Evolutionary conservation across 1,139 yeast genomes (phyloP).

Genomic region (Magnusiomyces paraingens): DNA sequence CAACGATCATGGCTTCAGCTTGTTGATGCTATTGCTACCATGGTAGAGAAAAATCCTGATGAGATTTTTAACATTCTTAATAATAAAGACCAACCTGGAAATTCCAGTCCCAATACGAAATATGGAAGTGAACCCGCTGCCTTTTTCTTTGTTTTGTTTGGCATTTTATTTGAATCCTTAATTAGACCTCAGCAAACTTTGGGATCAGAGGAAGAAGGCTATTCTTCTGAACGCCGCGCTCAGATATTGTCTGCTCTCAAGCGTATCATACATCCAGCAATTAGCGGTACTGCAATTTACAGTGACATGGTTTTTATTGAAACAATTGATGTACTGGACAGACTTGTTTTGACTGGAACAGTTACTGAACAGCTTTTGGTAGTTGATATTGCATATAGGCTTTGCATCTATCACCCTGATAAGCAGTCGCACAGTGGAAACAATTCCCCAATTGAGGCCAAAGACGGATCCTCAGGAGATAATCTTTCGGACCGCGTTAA

Average conservation of each 20-base stretch:
- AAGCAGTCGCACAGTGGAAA: constrained; percentile 16
- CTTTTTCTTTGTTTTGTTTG: constrained; percentile 74
- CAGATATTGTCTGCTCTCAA: constrained; percentile 50
- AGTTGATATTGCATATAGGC: constrained; percentile 49
- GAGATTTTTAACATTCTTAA: constrained; percentile 41
- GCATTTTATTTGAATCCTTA: constrained; percentile 75
- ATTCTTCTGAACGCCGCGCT: constrained; percentile 27
- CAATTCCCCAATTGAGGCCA: constrained; percentile 23
- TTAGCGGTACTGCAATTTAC: constrained; percentile 56
- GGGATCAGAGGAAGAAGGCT: constrained; percentile 15
- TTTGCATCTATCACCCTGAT: constrained; percentile 37
- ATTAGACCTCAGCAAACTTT: constrained; percentile 36
- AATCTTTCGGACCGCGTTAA: constrained; percentile 56
- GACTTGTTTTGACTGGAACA: constrained; percentile 59
- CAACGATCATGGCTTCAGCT: constrained; percentile 72
- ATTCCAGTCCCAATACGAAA: constrained; percentile 24
- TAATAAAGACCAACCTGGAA: constrained; percentile 20
- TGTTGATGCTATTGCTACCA: constrained; percentile 66
- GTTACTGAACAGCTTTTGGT: constrained; percentile 47
- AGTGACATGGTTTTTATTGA: constrained; percentile 70
- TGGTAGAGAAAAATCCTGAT: constrained; percentile 47
- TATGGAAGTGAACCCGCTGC: constrained; percentile 56
- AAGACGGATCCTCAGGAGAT: constrained; percentile 29
- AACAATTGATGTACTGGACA: constrained; percentile 65
- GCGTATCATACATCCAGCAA: constrained; percentile 50